A percentile compares a stretch with the other conserved stretches of the same genome.
Conservation (phyloP, 176 grass and related monocot species). For the Rhynchospora breviuscula region DNA sequence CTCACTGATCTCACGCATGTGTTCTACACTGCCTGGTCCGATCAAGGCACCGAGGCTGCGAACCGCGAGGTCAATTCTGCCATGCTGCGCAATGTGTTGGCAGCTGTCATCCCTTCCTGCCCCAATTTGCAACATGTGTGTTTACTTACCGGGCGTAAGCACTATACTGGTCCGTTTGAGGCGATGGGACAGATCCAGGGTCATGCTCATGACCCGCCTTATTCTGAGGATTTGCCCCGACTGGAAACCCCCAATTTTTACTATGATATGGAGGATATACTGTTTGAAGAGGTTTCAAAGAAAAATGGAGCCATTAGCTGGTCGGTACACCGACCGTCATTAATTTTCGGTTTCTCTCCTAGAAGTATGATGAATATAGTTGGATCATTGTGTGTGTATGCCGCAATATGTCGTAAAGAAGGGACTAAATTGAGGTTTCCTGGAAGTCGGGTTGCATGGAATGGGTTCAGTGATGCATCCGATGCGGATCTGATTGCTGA, state of each 20-base stretch:
- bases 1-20: slow-evolving; percentile 37
- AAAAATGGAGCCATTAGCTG: slow-evolving; percentile 28
- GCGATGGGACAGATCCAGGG: not conserved
- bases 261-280: slow-evolving; percentile 36
- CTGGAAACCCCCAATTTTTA: slow-evolving; percentile 33
- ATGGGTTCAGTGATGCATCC: slow-evolving; percentile 61
- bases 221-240: slow-evolving; percentile 35
- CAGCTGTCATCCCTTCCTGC: slow-evolving; percentile 26
- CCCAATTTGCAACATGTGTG: slow-evolving; percentile 42
- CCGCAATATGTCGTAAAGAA: slow-evolving; percentile 68
- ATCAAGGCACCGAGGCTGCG: slow-evolving; percentile 1
- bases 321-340: slow-evolving; percentile 50
- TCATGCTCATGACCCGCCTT: slow-evolving; percentile 27
- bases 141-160: slow-evolving; percentile 39
- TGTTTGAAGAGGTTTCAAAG: slow-evolving; percentile 37
- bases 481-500: slow-evolving; percentile 78
- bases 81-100: slow-evolving; percentile 41
- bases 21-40: slow-evolving; percentile 26
- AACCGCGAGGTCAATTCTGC: slow-evolving; percentile 28
- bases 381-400: slow-evolving; percentile 71
- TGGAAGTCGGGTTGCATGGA: slow-evolving; percentile 37
- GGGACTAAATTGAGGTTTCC: slow-evolving; percentile 50
- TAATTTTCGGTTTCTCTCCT: slow-evolving; percentile 67
- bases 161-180: slow-evolving; percentile 28
- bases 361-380: slow-evolving; percentile 63